Base-by-base conservation (phyloP, 73 alveolate species). In the Blepharisma japonicum region DNA sequence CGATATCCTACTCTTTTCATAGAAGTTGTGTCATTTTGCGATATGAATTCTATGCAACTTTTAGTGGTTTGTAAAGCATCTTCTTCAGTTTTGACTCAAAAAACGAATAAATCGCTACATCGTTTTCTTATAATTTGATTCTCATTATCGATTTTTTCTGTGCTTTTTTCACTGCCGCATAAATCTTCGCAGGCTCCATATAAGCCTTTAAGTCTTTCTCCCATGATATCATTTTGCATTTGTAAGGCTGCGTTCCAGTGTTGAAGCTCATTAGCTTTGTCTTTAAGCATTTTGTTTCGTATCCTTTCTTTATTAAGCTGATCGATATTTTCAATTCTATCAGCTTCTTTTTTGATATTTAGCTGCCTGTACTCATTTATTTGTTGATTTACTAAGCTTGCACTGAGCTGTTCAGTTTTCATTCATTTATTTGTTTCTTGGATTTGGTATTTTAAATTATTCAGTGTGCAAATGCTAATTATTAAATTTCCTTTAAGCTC, bases 191-290 rank as follows among this genome's bases (percentile, higher is more conserved):
- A 56, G 0, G 92, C 55, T 46, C 72, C 83, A 47, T 85, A 71
- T 6, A 84, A 83, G n/a, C 88, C 77, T 45, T 45, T 74, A 5
- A 88, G 72, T 49, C 83, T 9, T 25, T 88, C 90, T 11, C 90
- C 92, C 83, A 84, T 85, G 51, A 88, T 88, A 45, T 88, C 95
- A 45, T 68, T 68, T 76, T 88, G 92, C 87, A 84, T 79, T 27
- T 54, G 55, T 45, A 80, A 14, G 9, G 84, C 55, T 9, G 86
- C 9, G 53, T 71, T 80, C 47, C 54, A 47, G 78, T 88, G 82
- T 32, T 84, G 83, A 46, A 84, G 67, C 76, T 84, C 89, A 6
- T 79, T 83, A 25, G 83, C 27, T 56, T 78, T 50, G 45, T 70
- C 66, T 0, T 4, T 2, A 7, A 70, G 80, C 39, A n/a, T 14